Conservation (phyloP, 2,329 filamentous ascomycete genomes). For the Elsinoe australis region DNA sequence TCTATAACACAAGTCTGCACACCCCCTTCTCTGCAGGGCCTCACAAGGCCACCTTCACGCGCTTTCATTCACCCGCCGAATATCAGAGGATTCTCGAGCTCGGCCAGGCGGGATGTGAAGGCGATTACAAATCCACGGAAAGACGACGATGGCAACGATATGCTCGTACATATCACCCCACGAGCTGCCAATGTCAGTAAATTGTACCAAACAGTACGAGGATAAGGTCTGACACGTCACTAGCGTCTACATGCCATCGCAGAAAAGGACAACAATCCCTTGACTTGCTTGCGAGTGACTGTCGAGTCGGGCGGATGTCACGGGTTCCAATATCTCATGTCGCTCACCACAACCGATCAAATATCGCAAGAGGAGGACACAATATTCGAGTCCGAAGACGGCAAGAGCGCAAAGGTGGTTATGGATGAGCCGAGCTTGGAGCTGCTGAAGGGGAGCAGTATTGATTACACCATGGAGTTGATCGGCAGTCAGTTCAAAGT, state of each 20-base stretch:
- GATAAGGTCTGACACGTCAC: slow-evolving; percentile 19
- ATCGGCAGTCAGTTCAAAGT: slow-evolving; percentile 96
- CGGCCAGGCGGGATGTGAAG: slow-evolving; percentile 22
- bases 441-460: slow-evolving; percentile 82
- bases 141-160: slow-evolving; percentile 77
- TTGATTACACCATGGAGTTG: slow-evolving; percentile 93
- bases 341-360: slow-evolving; percentile 55
- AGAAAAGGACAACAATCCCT: slow-evolving; percentile 53
- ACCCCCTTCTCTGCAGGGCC: no score
- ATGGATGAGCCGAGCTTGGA: slow-evolving; percentile 84
- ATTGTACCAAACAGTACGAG: no score
- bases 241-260: slow-evolving; percentile 61
- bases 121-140: slow-evolving; percentile 61
- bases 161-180: slow-evolving; percentile 75
- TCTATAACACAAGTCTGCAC: no score
- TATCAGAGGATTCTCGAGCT: slow-evolving; percentile 24
- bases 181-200: slow-evolving; percentile 65
- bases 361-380: slow-evolving; percentile 72
- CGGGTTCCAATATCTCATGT: slow-evolving; percentile 96
- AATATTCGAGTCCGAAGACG: slow-evolving; percentile 62
- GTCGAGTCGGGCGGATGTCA: slow-evolving; percentile 94
- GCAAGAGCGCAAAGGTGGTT: slow-evolving; percentile 60
- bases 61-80: no score
- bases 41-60: no score
- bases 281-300: slow-evolving; percentile 79